Evolutionary conservation across 176 grass and related monocot genomes (phyloP), one percentile per base, ranked within the genome.

Genomic region (Oryza brachyantha): DNA sequence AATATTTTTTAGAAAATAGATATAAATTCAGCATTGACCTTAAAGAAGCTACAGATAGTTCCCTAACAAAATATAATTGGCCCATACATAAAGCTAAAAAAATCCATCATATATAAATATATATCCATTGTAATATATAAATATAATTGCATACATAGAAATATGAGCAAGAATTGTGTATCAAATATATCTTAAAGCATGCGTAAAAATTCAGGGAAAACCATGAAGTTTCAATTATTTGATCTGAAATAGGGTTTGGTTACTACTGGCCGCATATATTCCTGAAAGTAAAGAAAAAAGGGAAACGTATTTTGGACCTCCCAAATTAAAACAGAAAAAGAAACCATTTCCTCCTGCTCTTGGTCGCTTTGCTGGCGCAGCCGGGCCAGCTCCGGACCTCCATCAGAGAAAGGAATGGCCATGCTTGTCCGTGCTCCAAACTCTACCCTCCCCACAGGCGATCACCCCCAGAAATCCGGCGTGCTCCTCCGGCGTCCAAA

Each of bases 391-490:
- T 31, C 85, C 36, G 46, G 36, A 8, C 12, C 79, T 31, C 85
- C 36, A 46, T 45, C 16, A 0, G 63, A 32, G 14, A 1, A 11
- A 61, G 16, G 9, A 66, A 90, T 93, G 91, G 84, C 87, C 10
- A 77, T 58, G 26, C 36, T 58, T 55, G 73, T 36, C 22, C 41
- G 46, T 17, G 3, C 82, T 65, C 70, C 87, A 3, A 16, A 40
- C 24, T 59, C 32, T n/a, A 8, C 64, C 60, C 55, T 83, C 22
- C 4, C 27, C 72, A 13, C 84, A 19, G 27, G 27, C 37, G 29
- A 12, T 43, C 61, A n/a, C 50, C 8, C 9, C 62, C 50, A 27
- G 32, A 42, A 6, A 27, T 10, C 61, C 25, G 42, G 9, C 65
- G 19, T 10, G 19, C 25, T 64, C 11, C 32, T 76, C 34, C 71